These are phyloP conservation scores for Macrolepiota albuminosa DNA, from an alignment of 768 basidiomycete species.

Conservation along the genomic window DNA sequence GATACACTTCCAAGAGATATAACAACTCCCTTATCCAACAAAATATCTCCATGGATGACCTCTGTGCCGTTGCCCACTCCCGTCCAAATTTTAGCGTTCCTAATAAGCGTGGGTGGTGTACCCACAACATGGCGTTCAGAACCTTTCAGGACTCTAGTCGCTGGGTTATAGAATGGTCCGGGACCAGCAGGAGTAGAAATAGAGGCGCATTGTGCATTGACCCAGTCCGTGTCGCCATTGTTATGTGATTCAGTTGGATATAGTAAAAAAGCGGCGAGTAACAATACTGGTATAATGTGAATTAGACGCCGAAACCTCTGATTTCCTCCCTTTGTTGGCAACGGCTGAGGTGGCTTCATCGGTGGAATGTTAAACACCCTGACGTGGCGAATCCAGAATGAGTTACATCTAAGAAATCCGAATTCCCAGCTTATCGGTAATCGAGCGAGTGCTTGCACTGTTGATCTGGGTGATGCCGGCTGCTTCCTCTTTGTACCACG, in stretches of 20 bases:
- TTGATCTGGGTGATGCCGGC: not conserved
- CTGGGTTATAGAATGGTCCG: conserved; percentile 2
- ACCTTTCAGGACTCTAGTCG: conserved; percentile 7
- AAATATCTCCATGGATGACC: conserved; percentile 52
- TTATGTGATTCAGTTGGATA: not conserved
- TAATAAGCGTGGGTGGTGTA: conserved; percentile 49
- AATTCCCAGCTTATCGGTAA: not conserved
- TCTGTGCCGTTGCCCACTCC: conserved; percentile 55
- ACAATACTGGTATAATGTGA: not conserved
- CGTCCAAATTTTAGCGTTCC: conserved; percentile 79
- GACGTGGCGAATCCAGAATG: not conserved
- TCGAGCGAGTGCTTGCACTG: not conserved
- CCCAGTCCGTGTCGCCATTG: not conserved
- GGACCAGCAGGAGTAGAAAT: conserved; percentile 13
- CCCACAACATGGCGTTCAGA: conserved; percentile 56
- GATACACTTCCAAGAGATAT: conserved; percentile 43
- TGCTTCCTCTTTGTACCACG: not conserved
- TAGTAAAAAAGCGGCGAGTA: not conserved
- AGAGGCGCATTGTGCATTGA: conserved; percentile 8
- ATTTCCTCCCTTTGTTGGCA: not conserved
- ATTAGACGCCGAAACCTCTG: not conserved
- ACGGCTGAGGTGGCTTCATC: conserved; percentile 5
- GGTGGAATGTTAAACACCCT: not conserved
- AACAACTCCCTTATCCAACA: conserved; percentile 63
- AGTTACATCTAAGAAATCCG: not conserved